Evolutionary conservation across 805 yeast species (phyloP), one percentile per base, ranked within the genome.

Genomic region (Lipomyces yamadae): DNA sequence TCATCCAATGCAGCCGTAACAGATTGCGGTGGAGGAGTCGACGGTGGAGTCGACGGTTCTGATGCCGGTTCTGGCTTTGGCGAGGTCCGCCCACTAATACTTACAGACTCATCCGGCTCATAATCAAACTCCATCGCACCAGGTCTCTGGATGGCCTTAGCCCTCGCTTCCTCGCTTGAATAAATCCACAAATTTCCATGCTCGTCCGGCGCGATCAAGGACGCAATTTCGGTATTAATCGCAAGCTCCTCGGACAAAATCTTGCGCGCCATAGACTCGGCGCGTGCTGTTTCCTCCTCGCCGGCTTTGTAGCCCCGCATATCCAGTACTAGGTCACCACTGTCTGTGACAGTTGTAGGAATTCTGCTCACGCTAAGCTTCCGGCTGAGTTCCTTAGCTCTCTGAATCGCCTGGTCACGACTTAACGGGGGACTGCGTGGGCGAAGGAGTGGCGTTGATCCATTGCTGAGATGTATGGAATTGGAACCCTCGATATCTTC

Each of bases 271-370:
- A 90, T 80, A 60, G 87, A 87, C 75, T 92, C 97, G 0, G 96
- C 86, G 72, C 86, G 87, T 60, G 88, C 87, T 53, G 90, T 85
- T 76, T 89, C 91, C 71, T 88, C 86, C 61, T 88, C 89, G 73
- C 88, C 92, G 42, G 96, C 89, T 78, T 93, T 94, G 79, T 95
- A 95, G 18, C 99, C 99, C 73, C 92, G 96, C 88, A 94, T 91
- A 78, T 95, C 99, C 56, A 95, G 80, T 54, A 92, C 85, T 72
- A 95, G 82, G 75, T 92, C 97, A 11, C 99, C 99, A 73, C 91
- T 90, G 68, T 89, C 88, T 69, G 91, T 96, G 48, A 93, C 84
- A 71, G 88, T 91, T 35, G 96, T 88, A 0, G 98, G 97, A 39
- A 95, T 92, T 74, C 72, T 69, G 50, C 75, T 72, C 15, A 71